Evolutionary conservation across 441 rosid species (phyloP), one percentile per base, ranked within the genome.

Genomic region (Populus tomentosa): DNA sequence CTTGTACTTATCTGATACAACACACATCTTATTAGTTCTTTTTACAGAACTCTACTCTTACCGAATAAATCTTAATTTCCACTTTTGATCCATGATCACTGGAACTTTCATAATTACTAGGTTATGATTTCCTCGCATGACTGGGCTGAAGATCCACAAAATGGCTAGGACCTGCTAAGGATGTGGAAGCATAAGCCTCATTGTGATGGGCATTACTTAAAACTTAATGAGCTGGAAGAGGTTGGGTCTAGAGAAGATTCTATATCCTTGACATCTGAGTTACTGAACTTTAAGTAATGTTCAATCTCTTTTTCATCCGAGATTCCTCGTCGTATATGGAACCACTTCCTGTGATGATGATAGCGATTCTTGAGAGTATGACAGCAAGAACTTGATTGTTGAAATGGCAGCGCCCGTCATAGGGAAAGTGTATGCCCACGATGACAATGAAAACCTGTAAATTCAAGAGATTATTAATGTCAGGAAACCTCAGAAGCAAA

Each of bases 361-460:
- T n/a, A n/a, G n/a, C n/a, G n/a, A n/a, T n/a, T n/a, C n/a, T n/a
- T n/a, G n/a, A n/a, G 82, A 94, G 88, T 24, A 75, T 32, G 33
- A 88, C 82, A 0, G 87, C n/a, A n/a, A n/a, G n/a, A n/a, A n/a
- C 82, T 83, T 82, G 40, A 90, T 86, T 18, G 98, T 94, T 13
- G 97, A 90, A 5, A 90, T 84, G 26, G 98, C 94, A 2, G 93
- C 30, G 30, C n/a, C n/a, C n/a, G n/a, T n/a, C n/a, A n/a, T n/a
- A 0, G 99, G 97, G 77, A 94, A 95, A 20, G 98, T 94, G 82
- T 94, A 92, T 2, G 97, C 98, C 97, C 99, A 94, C 95, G 97
- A 92, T 71, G 97, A 92, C 82, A 90, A 80, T 32, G 97, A 94
- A 80, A 95, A 95, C 87, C 94, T 94, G 75, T 24, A 72, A 64